Evolutionary conservation across 2,329 filamentous ascomycete genomes (phyloP), one percentile per base, ranked within the genome.

Genomic region (Colletotrichum paranaense): DNA sequence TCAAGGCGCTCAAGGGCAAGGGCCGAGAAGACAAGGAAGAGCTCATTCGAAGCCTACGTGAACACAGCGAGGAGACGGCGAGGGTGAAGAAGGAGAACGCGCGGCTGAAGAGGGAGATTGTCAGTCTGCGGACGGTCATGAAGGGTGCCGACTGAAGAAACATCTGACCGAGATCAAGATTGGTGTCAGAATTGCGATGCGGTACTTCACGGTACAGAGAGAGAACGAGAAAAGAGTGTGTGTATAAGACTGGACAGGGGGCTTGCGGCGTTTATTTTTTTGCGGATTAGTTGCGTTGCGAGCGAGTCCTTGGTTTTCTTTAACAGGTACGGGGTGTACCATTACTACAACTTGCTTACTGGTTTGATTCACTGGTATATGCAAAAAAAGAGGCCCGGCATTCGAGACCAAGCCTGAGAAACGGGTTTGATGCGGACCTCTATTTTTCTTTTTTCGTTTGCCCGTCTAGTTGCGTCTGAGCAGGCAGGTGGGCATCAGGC

Each of bases 1-100:
- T 95, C 56, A 93, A 91, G 81, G 94, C 92, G 53, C 88, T 97
- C 60, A 91, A 91, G 81, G 90, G 90, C 73, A 92, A 92, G 76
- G 90, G 91, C 4, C 92, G 93, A 62, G 93, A 94, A 55, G 94
- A 94, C 12, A 93, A 94, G 77, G 93, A 95, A 78, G 94, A 96
- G 77, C 83, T 98, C 73, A 88, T 95, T 79, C 84, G 84, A 46
- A 91, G 91, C 79, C 81, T 98, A 73, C 92, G 90, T 76, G 93
- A 95, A 76, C 88, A 90, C 64, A 88, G 93, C 76, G 95, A 97
- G 74, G 95, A 98, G 83, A 89, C 91, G 69, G 91, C 91, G 30
- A 89, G 91, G 76, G 83, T 95, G 75, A 95, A 94, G 85, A 95
- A 94, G 83, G 96, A 98, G 81, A 98, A 97, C 80, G 90, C 92